Conservation (phyloP, 768 basidiomycete species). For the Clathrus columnatus region DNA sequence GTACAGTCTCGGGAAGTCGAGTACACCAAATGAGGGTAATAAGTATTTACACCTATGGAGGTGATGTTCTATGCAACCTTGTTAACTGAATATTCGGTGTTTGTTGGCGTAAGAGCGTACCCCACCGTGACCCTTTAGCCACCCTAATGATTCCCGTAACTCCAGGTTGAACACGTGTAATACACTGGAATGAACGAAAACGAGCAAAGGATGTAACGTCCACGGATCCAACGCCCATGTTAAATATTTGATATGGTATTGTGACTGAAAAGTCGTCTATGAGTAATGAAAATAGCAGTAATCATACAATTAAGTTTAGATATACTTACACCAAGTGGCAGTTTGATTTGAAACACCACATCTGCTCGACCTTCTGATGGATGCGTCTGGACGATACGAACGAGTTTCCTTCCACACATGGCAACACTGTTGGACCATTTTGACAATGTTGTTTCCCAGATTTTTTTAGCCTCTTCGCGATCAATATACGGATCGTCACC, state of each 20-base stretch:
- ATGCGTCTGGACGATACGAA: constrained; percentile 18
- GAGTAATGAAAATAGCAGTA: constrained; percentile 21
- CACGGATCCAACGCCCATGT: constrained; percentile 12
- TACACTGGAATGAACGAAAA: constrained; percentile 46
- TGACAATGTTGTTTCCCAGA: constrained; percentile 39
- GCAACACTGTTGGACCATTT: constrained; percentile 45
- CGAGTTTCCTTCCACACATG: constrained; percentile 30
- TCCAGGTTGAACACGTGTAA: constrained; percentile 48
- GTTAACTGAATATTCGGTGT: neutral
- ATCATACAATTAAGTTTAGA: constrained; percentile 19
- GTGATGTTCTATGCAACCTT: constrained; percentile 44
- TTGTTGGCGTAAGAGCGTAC: constrained; percentile 32
- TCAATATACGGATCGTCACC: constrained; percentile 23
- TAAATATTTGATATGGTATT: constrained; percentile 19
- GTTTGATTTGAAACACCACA: neutral
- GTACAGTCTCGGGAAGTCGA: constrained; percentile 69
- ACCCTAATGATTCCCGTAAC: constrained; percentile 32
- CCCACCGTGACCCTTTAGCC: constrained; percentile 63
- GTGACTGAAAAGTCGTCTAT: constrained; percentile 53
- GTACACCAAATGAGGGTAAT: constrained; percentile 48
- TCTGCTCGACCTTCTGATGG: neutral
- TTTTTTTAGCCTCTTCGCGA: neutral
- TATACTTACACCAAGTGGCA: constrained; percentile 16
- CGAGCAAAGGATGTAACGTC: constrained; percentile 44
- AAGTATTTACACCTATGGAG: constrained; percentile 57